Evolutionary conservation across 805 yeast genomes (phyloP), one percentile per base, ranked within the genome.

Genomic region (Blastobotrys robertii): DNA sequence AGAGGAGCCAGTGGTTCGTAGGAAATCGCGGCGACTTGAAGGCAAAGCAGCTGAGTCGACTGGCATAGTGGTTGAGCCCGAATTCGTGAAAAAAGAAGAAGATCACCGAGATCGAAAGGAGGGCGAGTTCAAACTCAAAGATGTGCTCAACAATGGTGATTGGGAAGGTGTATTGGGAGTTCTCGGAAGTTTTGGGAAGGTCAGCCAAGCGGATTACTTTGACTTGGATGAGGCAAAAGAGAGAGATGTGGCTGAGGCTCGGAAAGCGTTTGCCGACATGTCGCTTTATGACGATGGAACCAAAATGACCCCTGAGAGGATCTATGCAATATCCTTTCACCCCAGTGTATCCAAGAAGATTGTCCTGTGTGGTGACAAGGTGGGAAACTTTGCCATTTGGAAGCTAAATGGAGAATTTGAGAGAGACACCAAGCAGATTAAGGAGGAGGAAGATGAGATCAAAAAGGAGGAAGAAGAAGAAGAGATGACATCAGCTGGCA

Each of bases 301-400:
- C 47, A 81, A 79, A 53, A 62, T 90, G 39, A 63, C 53, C 3
- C 72, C 74, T 31, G 82, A 80, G 41, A 68, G 98, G 45, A 78
- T 90, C 58, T 77, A 88, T 0, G 67, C 84, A 2, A 70, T 87
- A 34, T 66, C 70, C 33, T 81, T 85, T 58, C 97, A 90, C 60
- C 96, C 97, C 0, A 63, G 83, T 0, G 58, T 57, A 0, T 72
- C 69, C 1, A 77, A 77, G 47, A 70, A 81, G 49, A 54, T 90
- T 3, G 69, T 87, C 1, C 58, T 84, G 29, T 96, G 87, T 1
- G 97, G 97, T 37, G 98, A 92, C 62, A 84, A 85, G 9, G 64
- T 66, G n/a, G 98, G 98, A 4, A 73, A 77, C 48, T 63, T 87
- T 35, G 97, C 97, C 0, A 69, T 92, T 11, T 90, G 97, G 97